Base-by-base conservation (phyloP, 768 basidiomycete species). In the Leccinum disarticulatum region DNA sequence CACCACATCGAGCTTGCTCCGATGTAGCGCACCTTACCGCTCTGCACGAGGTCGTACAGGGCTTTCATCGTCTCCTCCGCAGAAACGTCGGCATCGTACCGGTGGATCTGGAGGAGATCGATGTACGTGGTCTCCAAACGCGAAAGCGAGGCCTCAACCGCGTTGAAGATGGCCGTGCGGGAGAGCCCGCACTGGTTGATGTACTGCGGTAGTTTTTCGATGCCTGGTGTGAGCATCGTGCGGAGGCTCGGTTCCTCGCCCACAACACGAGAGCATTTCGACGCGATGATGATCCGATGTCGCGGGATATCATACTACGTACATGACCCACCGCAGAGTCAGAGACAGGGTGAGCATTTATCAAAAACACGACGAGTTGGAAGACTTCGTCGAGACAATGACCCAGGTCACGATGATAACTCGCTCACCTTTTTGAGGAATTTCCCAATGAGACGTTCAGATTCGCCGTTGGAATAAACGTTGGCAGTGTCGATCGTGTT, bases 11-110 rank as follows among this genome's bases (percentile, higher is more conserved):
- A 79, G 60, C 77, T 78, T 2, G 77, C 79, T 8, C 81, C 81
- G 41, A 83, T 77, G 62, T 83, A 85, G 38, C 81, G 71, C n/a
- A 81, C 77, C 6, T 76, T 79, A 5, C 80, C 81, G 48, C 83
- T 76, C 59, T 82, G 83, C 74, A 68, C 8, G 74, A 70, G 76
- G 61, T 82, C 82, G 56, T 82, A 77, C 4, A 82, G 68, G 1
- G 80, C 81, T 54, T 77, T 77, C 81, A 82, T 82, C 1, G 76
- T 83, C 66, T 82, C 81, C 49, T 76, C 76, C 0, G 71, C 58
- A 3, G 81, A 69, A 1, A 76, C 74, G 0, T 61, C 56, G 8
- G 64, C 38, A 54, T 82, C 81, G 38, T 72, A 80, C 9, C 75
- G 65, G 52, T 83, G 82, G 47, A 81, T 77, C 58, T 82, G 81